Percentiles rank a stretch among this genome's conserved stretches.
Conservation (phyloP, 352 stramenopile species). For the Pythium monospermum region DNA sequence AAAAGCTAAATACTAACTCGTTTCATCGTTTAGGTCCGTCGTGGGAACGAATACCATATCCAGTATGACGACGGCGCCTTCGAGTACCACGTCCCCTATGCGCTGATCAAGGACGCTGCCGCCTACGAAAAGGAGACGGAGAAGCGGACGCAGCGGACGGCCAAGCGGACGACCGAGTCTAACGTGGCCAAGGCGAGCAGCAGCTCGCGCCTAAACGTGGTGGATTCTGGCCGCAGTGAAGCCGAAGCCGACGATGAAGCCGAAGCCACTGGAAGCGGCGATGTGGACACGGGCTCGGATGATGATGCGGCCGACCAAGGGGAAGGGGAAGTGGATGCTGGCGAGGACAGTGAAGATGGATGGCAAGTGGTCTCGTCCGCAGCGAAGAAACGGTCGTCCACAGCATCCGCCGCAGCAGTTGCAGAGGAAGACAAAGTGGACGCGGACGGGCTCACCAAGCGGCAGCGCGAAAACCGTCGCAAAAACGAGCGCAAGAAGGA, state of each 20-base stretch:
- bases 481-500: conserved; percentile 76
- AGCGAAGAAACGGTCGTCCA: conserved; percentile 11
- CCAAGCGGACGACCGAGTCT: too few species aligned
- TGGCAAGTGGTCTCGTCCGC: conserved; percentile 59
- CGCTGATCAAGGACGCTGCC: conserved; percentile 35
- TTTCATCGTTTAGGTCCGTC: conserved; percentile 18
- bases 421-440: conserved; percentile 18
- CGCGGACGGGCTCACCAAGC: conserved; percentile 62
- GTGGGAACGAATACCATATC: conserved; percentile 56
- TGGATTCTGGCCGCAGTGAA: not conserved
- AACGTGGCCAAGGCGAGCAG: too few species aligned
- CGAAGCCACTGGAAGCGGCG: conserved; percentile 4
- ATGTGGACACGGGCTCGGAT: conserved; percentile 8
- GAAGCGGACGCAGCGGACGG: conserved; percentile 1
- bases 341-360: conserved; percentile 49
- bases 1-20: too few species aligned
- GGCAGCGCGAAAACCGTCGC: conserved; percentile 70
- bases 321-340: conserved; percentile 14
- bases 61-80: conserved; percentile 75
- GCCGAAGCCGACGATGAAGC: conserved; percentile 20
- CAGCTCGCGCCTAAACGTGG: not conserved
- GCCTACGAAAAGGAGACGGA: conserved; percentile 1
- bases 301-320: too few species aligned
- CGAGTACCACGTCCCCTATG: conserved; percentile 60
- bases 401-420: conserved; percentile 10